Percentiles rank a stretch among this genome's conserved stretches.
phyloP scores from a whole-genome alignment of 2,329 filamentous ascomycete species.

The Trichophaea hybrida region DNA sequence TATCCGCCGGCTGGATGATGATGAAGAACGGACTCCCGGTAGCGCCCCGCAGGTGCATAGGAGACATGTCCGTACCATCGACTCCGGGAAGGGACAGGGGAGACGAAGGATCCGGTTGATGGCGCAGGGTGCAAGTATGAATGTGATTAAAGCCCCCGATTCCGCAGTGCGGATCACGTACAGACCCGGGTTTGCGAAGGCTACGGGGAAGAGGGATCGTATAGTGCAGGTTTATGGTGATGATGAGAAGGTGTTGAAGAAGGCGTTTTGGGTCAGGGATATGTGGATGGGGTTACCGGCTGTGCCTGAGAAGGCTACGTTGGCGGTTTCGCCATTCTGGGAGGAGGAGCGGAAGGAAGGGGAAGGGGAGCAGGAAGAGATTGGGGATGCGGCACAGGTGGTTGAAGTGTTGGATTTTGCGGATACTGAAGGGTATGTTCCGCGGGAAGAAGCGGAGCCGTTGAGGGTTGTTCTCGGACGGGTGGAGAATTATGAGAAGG shows the following conservation, averaged over 20 bases:
- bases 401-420: background rate
- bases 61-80: background rate
- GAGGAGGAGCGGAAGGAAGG: constrained; percentile 7
- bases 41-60: background rate
- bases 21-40: background rate
- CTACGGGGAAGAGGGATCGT: constrained; percentile 20
- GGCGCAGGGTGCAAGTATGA: constrained; percentile 1
- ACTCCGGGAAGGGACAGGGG: background rate
- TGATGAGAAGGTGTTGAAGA: constrained; percentile 12
- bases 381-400: constrained; percentile 1
- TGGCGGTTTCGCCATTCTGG: constrained; percentile 20
- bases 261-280: constrained; percentile 16
- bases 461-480: constrained; percentile 18
- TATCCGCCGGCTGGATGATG: constrained; percentile 3
- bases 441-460: constrained; percentile 1
- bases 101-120: background rate
- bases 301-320: constrained; percentile 12
- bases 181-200: constrained; percentile 19
- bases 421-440: constrained; percentile 10
- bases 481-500: constrained; percentile 9
- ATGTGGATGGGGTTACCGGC: constrained; percentile 16
- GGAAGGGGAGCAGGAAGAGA: constrained; percentile 12
- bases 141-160: constrained; percentile 10
- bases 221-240: constrained; percentile 19
- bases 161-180: constrained; percentile 20